These are phyloP conservation scores for Paecilomyces dactylethromorphus DNA, from an alignment of 2,329 filamentous ascomycete genomes.

Conservation along the genomic window DNA sequence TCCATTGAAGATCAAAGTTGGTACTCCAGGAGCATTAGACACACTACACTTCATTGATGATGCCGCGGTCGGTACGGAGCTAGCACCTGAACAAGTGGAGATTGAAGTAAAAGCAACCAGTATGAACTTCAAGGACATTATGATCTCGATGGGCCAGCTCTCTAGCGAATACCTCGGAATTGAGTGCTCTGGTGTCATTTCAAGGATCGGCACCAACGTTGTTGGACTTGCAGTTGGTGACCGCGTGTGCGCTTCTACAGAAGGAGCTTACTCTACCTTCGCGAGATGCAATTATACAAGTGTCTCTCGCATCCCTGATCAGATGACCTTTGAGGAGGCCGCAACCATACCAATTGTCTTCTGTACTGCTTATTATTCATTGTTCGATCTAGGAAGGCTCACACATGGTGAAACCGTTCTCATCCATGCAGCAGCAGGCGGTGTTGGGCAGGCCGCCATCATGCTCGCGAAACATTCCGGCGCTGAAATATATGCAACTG, in stretches of 20 bases:
- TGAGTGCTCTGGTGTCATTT: slow-evolving; percentile 14
- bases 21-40: slow-evolving; percentile 15
- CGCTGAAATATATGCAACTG: slow-evolving; percentile 1
- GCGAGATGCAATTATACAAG: not conserved
- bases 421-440: slow-evolving; percentile 6
- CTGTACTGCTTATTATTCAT: slow-evolving; percentile 7
- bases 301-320: not conserved
- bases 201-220: not conserved
- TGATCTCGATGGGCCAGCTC: slow-evolving; percentile 12
- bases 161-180: slow-evolving; percentile 11
- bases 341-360: not conserved
- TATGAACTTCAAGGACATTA: slow-evolving; percentile 18
- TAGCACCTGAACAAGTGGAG: slow-evolving; percentile 11
- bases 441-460: slow-evolving; percentile 4
- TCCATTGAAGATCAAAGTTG: slow-evolving; percentile 9
- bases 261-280: not conserved
- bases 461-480: not conserved
- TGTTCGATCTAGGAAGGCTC: slow-evolving; percentile 9
- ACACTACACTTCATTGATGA: slow-evolving; percentile 19
- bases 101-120: slow-evolving; percentile 18
- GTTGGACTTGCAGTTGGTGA: not conserved
- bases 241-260: not conserved
- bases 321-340: not conserved
- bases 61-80: slow-evolving; percentile 6
- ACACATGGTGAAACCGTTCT: slow-evolving; percentile 8